Base-by-base conservation (phyloP, 306 rosid species). In the Cajanus cajan region DNA sequence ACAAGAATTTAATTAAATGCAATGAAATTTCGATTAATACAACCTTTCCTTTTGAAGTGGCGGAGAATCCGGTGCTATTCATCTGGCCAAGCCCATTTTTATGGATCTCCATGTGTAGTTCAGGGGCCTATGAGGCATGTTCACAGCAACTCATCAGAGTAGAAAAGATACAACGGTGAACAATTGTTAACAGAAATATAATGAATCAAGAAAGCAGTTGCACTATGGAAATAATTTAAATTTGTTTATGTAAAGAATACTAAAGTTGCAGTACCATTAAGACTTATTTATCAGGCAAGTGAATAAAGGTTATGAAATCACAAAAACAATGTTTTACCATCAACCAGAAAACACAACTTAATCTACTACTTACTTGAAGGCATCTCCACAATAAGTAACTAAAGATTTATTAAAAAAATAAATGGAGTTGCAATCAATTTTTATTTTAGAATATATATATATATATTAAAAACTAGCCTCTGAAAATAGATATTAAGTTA, bases 101-200 rank as follows among this genome's bases (percentile, higher is more conserved):
- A 78, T 90, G 97, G 83, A 93, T 72, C 86, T 93, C 93, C 83
- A 78, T 74, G 88, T 93, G 95, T 82, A 93, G 84, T 37, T 86
- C 90, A 2, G 93, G 88, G 14, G 95, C 97, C 97, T 93, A 57
- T 1, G 51, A 63, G 39, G 72, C 66, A 78, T 47, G 33, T 52
- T 64, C 51, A 66, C 13, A 45, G 43, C 28, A 44, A 78, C 37
- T 11, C 13, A 66, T 71, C 50, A 82, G 14, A 44, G 44, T 54
- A 72, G 39, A 72, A 71, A 78, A 44, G 71, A 82, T 22, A 77
- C 34, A 21, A 66, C 5, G 6, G 62, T 14, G 8, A 63, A 82
- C 58, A 64, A 54, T 22, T 43, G 34, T 10, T 40, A 55, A 14
- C 40, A 66, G 57, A 52, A 62, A 50, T 33, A 41, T 7, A 57